These are phyloP conservation scores for Coemansia furcata DNA, from an alignment of 192 early-diverging fungal species.

Conservation along the genomic window DNA sequence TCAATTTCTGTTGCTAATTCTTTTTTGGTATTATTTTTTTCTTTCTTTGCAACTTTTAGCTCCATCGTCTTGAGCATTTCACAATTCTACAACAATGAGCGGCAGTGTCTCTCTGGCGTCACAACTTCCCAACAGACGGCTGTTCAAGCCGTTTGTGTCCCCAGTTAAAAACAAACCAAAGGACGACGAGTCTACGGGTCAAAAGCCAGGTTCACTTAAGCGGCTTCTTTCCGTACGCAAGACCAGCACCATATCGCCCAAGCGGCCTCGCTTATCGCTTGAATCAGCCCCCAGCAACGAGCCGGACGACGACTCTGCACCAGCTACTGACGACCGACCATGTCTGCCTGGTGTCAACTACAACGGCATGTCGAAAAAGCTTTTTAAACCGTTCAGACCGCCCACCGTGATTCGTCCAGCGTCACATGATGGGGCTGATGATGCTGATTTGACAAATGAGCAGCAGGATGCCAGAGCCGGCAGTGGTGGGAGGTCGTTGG, in stretches of 20 bases:
- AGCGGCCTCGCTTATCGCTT: conserved; percentile 12
- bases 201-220: conserved; percentile 24
- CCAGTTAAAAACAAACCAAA: conserved; percentile 20
- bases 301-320: neutral
- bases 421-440: conserved; percentile 3
- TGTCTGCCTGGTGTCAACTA: conserved; percentile 50
- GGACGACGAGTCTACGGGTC: neutral
- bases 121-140: conserved; percentile 31
- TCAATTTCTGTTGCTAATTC: neutral
- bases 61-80: neutral
- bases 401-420: conserved; percentile 15
- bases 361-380: conserved; percentile 46
- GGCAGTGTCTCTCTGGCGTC: conserved; percentile 25
- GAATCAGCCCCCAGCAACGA: conserved; percentile 5
- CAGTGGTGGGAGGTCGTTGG: conserved; percentile 40
- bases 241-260: conserved; percentile 1
- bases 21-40: neutral
- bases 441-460: neutral
- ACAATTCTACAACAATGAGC: conserved; percentile 9
- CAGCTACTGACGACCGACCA: conserved; percentile 5
- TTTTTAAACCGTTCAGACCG: conserved; percentile 53
- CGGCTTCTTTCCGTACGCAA: conserved; percentile 40
- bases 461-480: conserved; percentile 2
- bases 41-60: neutral
- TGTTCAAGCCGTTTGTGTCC: conserved; percentile 50